phyloP scores from a whole-genome alignment of 371 early-diverging fungal genomes.

The Mucor racemosus region DNA sequence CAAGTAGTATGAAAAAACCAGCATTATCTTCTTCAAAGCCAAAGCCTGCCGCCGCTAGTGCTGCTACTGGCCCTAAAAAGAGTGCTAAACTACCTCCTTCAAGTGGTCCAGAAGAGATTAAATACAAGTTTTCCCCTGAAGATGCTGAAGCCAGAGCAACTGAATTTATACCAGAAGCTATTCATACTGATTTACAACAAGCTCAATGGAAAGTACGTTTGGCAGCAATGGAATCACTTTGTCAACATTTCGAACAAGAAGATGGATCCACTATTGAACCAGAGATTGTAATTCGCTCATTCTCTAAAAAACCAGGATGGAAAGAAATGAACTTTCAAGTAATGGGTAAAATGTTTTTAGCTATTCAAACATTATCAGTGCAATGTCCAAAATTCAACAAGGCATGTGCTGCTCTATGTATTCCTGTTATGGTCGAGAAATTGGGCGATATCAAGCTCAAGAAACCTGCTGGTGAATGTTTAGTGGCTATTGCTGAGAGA shows the following conservation, averaged over 20 bases:
- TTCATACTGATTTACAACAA: conserved; percentile 68
- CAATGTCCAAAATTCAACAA: conserved; percentile 69
- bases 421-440: conserved; percentile 81
- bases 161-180: conserved; percentile 62
- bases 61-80: conserved; percentile 51
- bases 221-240: conserved; percentile 81
- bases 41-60: conserved; percentile 48
- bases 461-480: conserved; percentile 78
- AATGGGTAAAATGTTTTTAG: conserved; percentile 64
- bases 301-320: conserved; percentile 89
- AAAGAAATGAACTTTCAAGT: conserved; percentile 97
- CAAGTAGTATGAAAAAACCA: conserved; percentile 58
- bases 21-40: conserved; percentile 48
- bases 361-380: conserved; percentile 70
- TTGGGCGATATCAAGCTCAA: conserved; percentile 94
- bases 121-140: conserved; percentile 69
- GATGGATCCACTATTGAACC: conserved; percentile 66
- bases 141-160: conserved; percentile 70
- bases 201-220: conserved; percentile 88
- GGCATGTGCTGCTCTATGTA: conserved; percentile 75
- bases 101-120: conserved; percentile 65
- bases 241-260: conserved; percentile 60
- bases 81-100: conserved; percentile 54
- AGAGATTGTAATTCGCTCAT: conserved; percentile 81
- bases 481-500: conserved; percentile 76